phyloP scores from a whole-genome alignment of 192 early-diverging fungal genomes.

The Mortierella alpina region DNA sequence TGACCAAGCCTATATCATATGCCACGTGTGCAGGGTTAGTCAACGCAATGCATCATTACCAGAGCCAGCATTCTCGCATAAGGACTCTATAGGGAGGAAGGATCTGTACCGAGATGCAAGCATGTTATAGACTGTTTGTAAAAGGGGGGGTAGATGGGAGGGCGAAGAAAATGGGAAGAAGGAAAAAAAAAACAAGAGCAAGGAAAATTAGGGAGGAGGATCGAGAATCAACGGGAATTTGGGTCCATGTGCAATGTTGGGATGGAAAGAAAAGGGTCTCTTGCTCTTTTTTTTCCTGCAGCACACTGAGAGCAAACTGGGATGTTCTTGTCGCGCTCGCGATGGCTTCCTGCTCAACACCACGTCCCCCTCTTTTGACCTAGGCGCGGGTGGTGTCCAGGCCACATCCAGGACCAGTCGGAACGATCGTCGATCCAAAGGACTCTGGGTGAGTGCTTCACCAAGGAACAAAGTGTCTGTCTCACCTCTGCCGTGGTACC shows the following conservation, averaged over 20 bases:
- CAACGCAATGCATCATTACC: too few species aligned
- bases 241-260: not conserved
- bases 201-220: slow-evolving; percentile 3
- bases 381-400: too few species aligned
- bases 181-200: not conserved
- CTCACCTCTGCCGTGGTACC: too few species aligned
- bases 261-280: slow-evolving; percentile 12
- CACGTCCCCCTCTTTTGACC: too few species aligned
- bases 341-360: not conserved
- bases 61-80: not conserved
- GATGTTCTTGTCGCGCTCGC: not conserved
- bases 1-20: slow-evolving; percentile 60
- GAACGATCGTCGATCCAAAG: too few species aligned
- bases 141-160: not conserved
- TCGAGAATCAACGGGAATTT: slow-evolving; percentile 23
- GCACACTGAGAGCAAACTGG: slow-evolving; percentile 1
- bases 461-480: too few species aligned
- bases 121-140: not conserved
- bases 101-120: not conserved
- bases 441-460: too few species aligned
- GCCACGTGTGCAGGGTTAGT: too few species aligned
- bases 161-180: not conserved
- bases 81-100: not conserved
- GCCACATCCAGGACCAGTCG: too few species aligned
- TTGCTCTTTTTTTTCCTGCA: not conserved